Base-by-base conservation (phyloP, 768 basidiomycete genomes). In the Trametes elegans region DNA sequence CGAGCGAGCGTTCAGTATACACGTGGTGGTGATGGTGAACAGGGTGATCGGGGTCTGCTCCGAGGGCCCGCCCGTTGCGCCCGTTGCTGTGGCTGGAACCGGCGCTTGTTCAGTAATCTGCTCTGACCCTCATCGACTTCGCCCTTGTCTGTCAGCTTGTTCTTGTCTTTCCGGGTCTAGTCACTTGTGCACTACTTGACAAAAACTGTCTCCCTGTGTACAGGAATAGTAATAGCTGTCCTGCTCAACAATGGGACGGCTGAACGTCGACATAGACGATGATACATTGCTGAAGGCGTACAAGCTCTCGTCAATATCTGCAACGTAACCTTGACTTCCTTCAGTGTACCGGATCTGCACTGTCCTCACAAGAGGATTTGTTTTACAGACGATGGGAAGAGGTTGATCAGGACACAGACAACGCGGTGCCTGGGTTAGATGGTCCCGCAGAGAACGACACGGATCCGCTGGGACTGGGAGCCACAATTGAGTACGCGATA, bases 281-380 rank as follows among this genome's bases (percentile, higher is more conserved):
- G 89, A 83, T 8, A 72, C 87, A 10, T 72, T 98, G 36, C 81
- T 98, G 54, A 93, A 93, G 72, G 80, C 90, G 2, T 98, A 98
- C 67, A 87, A 85, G 57, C 80, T 98, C 40, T 85, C 87, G 11
- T 84, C 83, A 19, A 74, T 93, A 36, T 74, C 80, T 34, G 94
- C 95, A 31, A 83, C 76, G 90, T 92, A 78, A 63, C 75, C 36
- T 31, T 5, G 43, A 39, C 2, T 5, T 28, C 48, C 16, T 45
- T 9, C 19, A 43, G 19, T 16, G 19, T 40, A 38, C 23, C 46
- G 24, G 34, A 34, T 21, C 24, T 28, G 9, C 31, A 26, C n/a
- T 6, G n/a, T 10, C 18, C 21, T 23, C 23, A 26, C 18, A 7
- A 1, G 19, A 11, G n/a, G n/a, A n/a, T n/a, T n/a, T 44, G 39